These are phyloP conservation scores for Corrigiola litoralis DNA, from an alignment of 179 eudicot species.

Conservation along the genomic window DNA sequence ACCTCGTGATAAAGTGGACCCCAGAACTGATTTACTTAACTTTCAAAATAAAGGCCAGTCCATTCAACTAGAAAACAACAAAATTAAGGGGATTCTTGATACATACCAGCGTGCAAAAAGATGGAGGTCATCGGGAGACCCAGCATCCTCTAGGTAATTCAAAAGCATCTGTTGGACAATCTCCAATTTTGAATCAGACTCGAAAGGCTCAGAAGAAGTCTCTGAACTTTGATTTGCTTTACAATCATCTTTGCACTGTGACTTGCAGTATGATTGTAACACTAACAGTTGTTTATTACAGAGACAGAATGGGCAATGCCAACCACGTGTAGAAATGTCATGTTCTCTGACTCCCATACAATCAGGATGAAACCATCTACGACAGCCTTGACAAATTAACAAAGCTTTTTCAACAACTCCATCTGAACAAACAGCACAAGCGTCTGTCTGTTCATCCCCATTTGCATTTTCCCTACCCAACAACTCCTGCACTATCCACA, in stretches of 20 bases:
- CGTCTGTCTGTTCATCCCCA: slow-evolving; percentile 38
- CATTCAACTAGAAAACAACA: too few relatives aligned
- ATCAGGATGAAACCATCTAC: slow-evolving; percentile 72
- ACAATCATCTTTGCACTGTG: slow-evolving; percentile 48
- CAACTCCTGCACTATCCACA: slow-evolving; percentile 75
- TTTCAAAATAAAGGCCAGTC: too few relatives aligned
- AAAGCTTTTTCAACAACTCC: slow-evolving; percentile 45
- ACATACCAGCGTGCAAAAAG: slow-evolving; percentile 82
- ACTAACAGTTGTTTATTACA: slow-evolving; percentile 67
- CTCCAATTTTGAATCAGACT: slow-evolving; percentile 50
- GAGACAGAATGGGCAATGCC: slow-evolving; percentile 69
- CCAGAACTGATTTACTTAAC: too few relatives aligned
- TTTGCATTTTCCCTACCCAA: slow-evolving; percentile 29
- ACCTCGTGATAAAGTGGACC: too few relatives aligned
- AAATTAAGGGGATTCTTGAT: background rate
- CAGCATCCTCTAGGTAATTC: slow-evolving; percentile 77
- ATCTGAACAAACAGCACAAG: slow-evolving; percentile 70
- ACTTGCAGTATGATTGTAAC: slow-evolving; percentile 61
- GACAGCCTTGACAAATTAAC: slow-evolving; percentile 78
- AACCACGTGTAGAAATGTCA: slow-evolving; percentile 55
- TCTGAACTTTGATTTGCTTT: slow-evolving; percentile 29
- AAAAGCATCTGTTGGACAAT: slow-evolving; percentile 88
- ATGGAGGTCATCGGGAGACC: slow-evolving; percentile 73
- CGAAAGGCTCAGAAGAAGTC: slow-evolving; percentile 38
- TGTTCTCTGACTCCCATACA: slow-evolving; percentile 72